Percentiles rank a stretch among this genome's conserved stretches.
Evolutionary conservation across 2,329 filamentous ascomycete genomes (phyloP).

Genomic region (Colletotrichum abscissum): DNA sequence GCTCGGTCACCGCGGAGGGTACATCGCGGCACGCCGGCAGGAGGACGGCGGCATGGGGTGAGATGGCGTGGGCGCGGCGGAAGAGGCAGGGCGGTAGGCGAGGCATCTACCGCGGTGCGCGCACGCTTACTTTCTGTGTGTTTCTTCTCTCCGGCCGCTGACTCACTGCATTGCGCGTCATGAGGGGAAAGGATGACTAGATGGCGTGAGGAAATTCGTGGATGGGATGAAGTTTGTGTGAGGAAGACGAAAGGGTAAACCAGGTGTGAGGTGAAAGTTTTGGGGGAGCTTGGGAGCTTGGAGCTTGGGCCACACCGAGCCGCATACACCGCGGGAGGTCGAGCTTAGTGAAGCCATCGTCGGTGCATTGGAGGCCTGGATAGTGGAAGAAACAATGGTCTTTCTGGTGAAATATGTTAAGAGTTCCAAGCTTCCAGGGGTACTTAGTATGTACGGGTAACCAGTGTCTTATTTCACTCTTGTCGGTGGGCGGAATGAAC

Average conservation of each 20-base stretch:
- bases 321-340: background rate
- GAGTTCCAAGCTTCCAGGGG: background rate
- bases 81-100: slow-evolving; percentile 70
- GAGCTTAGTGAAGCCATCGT: background rate
- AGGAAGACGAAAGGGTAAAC: background rate
- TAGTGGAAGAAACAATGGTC: background rate
- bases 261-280: background rate
- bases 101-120: slow-evolving; percentile 60
- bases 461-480: background rate
- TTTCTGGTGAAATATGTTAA: background rate
- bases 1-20: slow-evolving; percentile 72
- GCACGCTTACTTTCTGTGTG: background rate
- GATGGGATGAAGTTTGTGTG: slow-evolving; percentile 2
- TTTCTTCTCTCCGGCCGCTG: background rate
- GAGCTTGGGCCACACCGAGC: slow-evolving; percentile 26
- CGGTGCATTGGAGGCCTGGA: background rate
- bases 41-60: slow-evolving; percentile 68
- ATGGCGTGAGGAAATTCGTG: background rate
- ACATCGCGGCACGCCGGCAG: slow-evolving; percentile 74
- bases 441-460: too few species aligned
- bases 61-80: slow-evolving; percentile 62
- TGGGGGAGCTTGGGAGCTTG: background rate
- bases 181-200: background rate
- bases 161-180: slow-evolving; percentile 5
- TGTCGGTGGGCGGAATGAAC: background rate